Base-by-base conservation (phyloP, 257 asterid genomes). In the Craterostigma plantagineum region DNA sequence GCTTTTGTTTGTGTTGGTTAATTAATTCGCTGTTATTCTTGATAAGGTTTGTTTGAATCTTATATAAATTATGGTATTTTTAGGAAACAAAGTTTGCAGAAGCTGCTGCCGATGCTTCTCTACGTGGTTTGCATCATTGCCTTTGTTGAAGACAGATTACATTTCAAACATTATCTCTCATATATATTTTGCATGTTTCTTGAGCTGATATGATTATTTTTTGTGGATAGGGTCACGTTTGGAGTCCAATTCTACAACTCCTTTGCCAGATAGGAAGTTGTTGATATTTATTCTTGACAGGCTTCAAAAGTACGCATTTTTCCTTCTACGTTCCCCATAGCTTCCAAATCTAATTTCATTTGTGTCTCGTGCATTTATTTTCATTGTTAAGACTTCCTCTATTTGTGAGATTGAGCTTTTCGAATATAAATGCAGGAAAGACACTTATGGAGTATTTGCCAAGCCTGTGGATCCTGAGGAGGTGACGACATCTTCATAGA, bases 381-480 rank as follows among this genome's bases (percentile, higher is more conserved):
- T 64, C 55, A 62, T 42, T 47, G 61, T 45, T 59, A 38, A 35
- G 43, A 11, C 12, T 14, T 3, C n/a, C 51, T 33, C 16, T 45
- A 53, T 58, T 33, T 38, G 46, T 45, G 35, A 17, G 39, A 38
- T 27, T 51, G 18, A 34, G 50, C 50, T 51, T 12, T 46, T 60
- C 58, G 47, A 44, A 33, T 63, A 48, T 52, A 40, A 63, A 58
- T 79, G 72, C 73, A 90, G 99, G 79, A 90, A 90, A 84, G 99
- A 90, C 64, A 90, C 91, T 52, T 65, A 73, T 35, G 92, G 94
- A 16, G 99, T 69, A 27, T 90, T 83, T 66, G 79, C 99, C 3
- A 95, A 90, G 66, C 84, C 95, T 4, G 99, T 83, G 63, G 99
- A 90, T 75, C 77, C 92, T 9, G 70, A 75, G 36, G 99, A 90